Evolutionary conservation across 1,284 basidiomycete species (phyloP).

Genomic region (Pulveroboletus sp.): DNA sequence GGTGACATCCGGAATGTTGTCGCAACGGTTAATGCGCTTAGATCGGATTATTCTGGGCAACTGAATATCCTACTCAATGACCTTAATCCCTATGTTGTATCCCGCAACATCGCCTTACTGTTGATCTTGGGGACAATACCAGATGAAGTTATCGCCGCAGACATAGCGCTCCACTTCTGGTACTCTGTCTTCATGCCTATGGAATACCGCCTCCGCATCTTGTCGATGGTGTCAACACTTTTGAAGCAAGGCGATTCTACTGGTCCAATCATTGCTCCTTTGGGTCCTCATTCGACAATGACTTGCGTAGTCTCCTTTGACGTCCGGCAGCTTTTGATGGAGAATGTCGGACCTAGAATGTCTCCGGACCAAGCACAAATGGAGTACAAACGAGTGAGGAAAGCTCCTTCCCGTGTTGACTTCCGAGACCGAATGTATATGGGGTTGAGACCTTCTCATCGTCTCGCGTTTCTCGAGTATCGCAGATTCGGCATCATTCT

Average conservation of each 20-base stretch:
- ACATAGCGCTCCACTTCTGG: conserved; percentile 47
- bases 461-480: conserved; percentile 42
- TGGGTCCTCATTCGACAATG: conserved; percentile 24
- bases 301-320: conserved; percentile 19
- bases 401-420: conserved; percentile 38
- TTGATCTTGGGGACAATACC: conserved; percentile 39
- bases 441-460: conserved; percentile 42
- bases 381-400: conserved; percentile 27
- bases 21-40: conserved; percentile 27
- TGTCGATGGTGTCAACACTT: conserved; percentile 21
- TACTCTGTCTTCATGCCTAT: conserved; percentile 44
- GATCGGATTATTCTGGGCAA: conserved; percentile 27
- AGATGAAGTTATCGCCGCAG: conserved; percentile 36
- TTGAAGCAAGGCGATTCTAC: conserved; percentile 11
- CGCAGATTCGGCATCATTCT: conserved; percentile 44
- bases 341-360: conserved; percentile 21
- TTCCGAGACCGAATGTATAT: conserved; percentile 37
- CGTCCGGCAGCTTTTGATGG: conserved; percentile 17
- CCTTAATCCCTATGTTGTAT: conserved; percentile 20
- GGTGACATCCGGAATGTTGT: conserved; percentile 32
- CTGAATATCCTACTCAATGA: conserved; percentile 43
- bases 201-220: conserved; percentile 32
- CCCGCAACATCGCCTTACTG: conserved; percentile 43
- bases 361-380: conserved; percentile 28
- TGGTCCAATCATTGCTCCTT: conserved; percentile 3